These are phyloP conservation scores for Rasamsonia emersonii DNA, from an alignment of 2,329 filamentous ascomycete species.

Conservation along the genomic window DNA sequence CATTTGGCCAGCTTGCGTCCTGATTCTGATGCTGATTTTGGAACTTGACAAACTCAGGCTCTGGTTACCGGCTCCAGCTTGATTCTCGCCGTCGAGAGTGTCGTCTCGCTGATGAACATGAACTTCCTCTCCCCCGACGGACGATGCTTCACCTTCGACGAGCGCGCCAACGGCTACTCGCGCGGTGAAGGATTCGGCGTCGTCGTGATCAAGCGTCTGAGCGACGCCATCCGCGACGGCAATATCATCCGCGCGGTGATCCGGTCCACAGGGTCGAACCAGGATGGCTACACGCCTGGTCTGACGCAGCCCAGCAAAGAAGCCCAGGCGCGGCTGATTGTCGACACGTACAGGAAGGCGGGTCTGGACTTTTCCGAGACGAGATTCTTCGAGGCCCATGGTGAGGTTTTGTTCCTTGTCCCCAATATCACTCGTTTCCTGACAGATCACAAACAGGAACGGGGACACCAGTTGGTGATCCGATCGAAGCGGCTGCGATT, in stretches of 20 bases:
- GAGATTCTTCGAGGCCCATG: slow-evolving; percentile 1
- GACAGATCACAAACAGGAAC: slow-evolving; percentile 12
- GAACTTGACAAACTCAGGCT: slow-evolving; percentile 1
- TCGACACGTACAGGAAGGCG: slow-evolving; percentile 35
- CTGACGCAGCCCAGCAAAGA: slow-evolving; percentile 13
- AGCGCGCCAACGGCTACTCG: slow-evolving; percentile 52
- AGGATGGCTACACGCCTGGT: slow-evolving; percentile 29
- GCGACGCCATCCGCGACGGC: slow-evolving; percentile 33
- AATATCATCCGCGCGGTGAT: slow-evolving; percentile 40
- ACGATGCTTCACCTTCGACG: slow-evolving; percentile 44
- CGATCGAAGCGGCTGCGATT: slow-evolving; percentile 15
- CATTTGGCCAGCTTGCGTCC: neutral
- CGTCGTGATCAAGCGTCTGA: slow-evolving; percentile 46
- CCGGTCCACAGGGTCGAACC: slow-evolving; percentile 25
- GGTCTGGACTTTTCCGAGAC: slow-evolving; percentile 29
- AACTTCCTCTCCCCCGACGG: slow-evolving; percentile 40
- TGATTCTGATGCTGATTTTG: slow-evolving; percentile 1
- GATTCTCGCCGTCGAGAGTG: slow-evolving; percentile 25
- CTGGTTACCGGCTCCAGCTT: slow-evolving; percentile 25
- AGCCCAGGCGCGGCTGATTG: slow-evolving; percentile 31
- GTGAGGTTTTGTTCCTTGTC: too few species aligned
- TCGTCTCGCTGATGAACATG: slow-evolving; percentile 24
- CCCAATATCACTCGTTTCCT: neutral
- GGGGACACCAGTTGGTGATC: slow-evolving; percentile 15
- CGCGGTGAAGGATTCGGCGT: slow-evolving; percentile 54